Conservation (phyloP, 352 stramenopile species). For the Hyaloperonospora brassicae region DNA sequence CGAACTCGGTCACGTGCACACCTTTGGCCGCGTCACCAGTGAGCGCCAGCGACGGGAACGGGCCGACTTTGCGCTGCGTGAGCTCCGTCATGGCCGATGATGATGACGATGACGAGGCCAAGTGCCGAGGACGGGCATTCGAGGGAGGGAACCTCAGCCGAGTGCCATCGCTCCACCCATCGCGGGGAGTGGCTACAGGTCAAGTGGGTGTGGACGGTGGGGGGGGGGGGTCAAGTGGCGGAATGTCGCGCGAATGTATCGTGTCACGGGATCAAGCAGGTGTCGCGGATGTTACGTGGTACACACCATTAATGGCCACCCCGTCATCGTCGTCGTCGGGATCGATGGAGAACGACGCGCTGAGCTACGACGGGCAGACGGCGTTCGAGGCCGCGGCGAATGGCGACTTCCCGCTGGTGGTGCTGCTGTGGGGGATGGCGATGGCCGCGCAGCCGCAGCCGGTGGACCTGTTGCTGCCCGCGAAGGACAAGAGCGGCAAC, state of each 20-base stretch:
- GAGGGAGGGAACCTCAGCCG: neutral
- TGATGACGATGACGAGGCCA: neutral
- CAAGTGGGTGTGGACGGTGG: no score
- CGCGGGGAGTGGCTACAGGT: no score
- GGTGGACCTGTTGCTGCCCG: constrained; percentile 37
- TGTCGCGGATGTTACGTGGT: no score
- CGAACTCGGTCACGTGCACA: constrained; percentile 46
- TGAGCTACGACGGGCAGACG: constrained; percentile 67
- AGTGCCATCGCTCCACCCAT: no score
- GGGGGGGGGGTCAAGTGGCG: no score
- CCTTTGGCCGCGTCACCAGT: constrained; percentile 11
- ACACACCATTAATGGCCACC: no score
- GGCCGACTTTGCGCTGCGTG: constrained; percentile 45
- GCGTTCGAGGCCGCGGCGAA: constrained; percentile 67
- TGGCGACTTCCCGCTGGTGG: constrained; percentile 78
- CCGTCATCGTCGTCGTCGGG: no score
- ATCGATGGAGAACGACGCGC: constrained; percentile 10
- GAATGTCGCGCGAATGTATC: no score
- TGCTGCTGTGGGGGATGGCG: constrained; percentile 80
- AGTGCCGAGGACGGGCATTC: neutral
- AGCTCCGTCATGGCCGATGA: constrained; percentile 24
- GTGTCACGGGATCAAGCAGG: no score
- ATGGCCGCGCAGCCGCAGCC: constrained; percentile 51
- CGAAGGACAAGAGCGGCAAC: constrained; percentile 44
- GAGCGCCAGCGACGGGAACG: constrained; percentile 9